A percentile compares a stretch with the other conserved stretches of the same genome.
Conservation (phyloP, 2,329 filamentous ascomycete genomes). For the Exserohilum turcica region DNA sequence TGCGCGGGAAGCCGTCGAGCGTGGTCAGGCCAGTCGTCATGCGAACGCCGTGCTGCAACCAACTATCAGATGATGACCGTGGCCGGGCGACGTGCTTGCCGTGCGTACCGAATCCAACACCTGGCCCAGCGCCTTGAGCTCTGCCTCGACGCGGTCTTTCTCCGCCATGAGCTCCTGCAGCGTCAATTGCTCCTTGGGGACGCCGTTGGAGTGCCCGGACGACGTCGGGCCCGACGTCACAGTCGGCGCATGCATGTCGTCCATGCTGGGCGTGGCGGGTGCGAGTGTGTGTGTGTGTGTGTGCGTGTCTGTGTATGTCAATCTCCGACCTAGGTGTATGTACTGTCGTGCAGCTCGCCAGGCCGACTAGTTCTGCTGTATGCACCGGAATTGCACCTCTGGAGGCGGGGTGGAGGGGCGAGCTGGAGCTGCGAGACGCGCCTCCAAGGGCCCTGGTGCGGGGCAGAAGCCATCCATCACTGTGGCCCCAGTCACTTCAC, state of each 20-base stretch:
- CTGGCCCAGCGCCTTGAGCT: slow-evolving; percentile 80
- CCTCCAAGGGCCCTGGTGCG: slow-evolving; percentile 16
- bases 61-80: slow-evolving; percentile 22
- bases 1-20: slow-evolving; percentile 86
- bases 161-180: slow-evolving; percentile 80
- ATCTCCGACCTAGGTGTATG: no score
- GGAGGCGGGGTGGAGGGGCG: slow-evolving; percentile 10
- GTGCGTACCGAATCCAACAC: slow-evolving; percentile 82
- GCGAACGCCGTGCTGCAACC: slow-evolving; percentile 79
- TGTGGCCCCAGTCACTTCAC: no score
- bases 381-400: not conserved
- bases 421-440: slow-evolving; percentile 12
- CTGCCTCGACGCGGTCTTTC: slow-evolving; percentile 83
- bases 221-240: slow-evolving; percentile 77
- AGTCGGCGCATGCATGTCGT: slow-evolving; percentile 71
- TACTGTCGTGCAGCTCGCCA: not conserved
- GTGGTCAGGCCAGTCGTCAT: slow-evolving; percentile 91
- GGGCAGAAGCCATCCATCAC: slow-evolving; percentile 12
- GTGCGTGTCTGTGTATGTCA: no score
- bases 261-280: slow-evolving; percentile 55
- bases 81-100: not conserved
- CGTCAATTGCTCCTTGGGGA: slow-evolving; percentile 66
- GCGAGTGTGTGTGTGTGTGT: not conserved
- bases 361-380: not conserved
- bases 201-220: slow-evolving; percentile 64